Conservation (phyloP, 495 filamentous ascomycete genomes). For the Antarctomyces pellizariae region DNA sequence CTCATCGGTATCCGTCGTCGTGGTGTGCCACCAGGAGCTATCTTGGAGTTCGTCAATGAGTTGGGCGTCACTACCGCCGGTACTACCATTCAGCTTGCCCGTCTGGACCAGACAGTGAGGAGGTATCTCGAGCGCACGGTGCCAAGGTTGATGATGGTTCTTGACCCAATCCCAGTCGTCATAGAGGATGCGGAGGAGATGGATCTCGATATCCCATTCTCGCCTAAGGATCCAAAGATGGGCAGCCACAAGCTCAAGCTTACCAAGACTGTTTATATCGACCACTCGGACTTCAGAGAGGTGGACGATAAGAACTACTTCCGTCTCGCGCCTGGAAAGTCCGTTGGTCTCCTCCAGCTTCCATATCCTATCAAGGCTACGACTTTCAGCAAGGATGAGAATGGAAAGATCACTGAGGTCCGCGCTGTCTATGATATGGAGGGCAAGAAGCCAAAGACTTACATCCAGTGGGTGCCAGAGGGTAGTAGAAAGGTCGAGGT, state of each 20-base stretch:
- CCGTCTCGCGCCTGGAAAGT: conserved; percentile 77
- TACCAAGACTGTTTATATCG: conserved; percentile 77
- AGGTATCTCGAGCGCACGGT: conserved; percentile 57
- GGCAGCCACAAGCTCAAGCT: conserved; percentile 41
- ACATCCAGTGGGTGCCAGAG: conserved; percentile 77
- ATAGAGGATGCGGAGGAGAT: conserved; percentile 46
- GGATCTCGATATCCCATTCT: conserved; percentile 37
- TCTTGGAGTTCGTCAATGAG: conserved; percentile 59
- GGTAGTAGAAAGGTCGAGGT: conserved; percentile 50
- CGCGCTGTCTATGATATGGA: conserved; percentile 40
- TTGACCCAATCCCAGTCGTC: conserved; percentile 46
- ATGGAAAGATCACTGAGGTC: conserved; percentile 47
- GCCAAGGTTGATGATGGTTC: conserved; percentile 56
- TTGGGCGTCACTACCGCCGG: conserved; percentile 53
- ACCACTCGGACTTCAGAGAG: conserved; percentile 78
- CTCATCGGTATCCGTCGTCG: conserved; percentile 53
- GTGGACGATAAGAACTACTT: conserved; percentile 71
- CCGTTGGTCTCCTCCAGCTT: conserved; percentile 65
- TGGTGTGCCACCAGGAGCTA: conserved; percentile 60
- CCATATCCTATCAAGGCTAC: conserved; percentile 66
- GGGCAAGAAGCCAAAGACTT: conserved; percentile 64
- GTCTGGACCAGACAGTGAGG: conserved; percentile 49
- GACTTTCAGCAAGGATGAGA: conserved; percentile 48
- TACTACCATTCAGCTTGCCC: conserved; percentile 38
- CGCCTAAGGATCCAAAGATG: conserved; percentile 35